Conservation (phyloP, 208 protist species). For the Crithidia thermophila region DNA sequence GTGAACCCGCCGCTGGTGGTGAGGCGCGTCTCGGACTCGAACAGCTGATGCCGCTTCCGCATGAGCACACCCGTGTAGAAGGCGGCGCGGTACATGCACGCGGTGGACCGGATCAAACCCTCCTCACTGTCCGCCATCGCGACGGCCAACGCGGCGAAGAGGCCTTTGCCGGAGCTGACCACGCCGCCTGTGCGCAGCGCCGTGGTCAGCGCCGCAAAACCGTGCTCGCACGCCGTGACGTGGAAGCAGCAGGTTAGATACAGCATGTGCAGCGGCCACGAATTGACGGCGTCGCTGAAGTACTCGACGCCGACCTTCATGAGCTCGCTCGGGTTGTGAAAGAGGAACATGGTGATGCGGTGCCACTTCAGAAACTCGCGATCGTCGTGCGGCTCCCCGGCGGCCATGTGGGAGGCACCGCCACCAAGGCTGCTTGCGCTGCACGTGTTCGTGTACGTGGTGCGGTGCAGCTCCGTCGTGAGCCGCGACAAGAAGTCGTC, state of each 20-base stretch:
- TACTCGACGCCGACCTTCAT: constrained; percentile 52
- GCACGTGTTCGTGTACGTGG: constrained; percentile 1
- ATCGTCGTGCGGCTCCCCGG: constrained; percentile 6
- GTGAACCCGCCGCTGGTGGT: constrained; percentile 45
- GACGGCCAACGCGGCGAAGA: constrained; percentile 75
- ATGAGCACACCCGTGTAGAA: constrained; percentile 68
- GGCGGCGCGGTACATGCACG: constrained; percentile 63
- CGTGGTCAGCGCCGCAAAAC: constrained; percentile 44
- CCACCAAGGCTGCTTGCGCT: neutral
- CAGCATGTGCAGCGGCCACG: constrained; percentile 75
- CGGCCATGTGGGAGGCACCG: neutral
- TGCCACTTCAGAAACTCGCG: constrained; percentile 33
- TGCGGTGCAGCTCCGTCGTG: constrained; percentile 30
- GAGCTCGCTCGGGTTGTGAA: constrained; percentile 28
- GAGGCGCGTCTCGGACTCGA: constrained; percentile 34
- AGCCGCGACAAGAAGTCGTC: constrained; percentile 40
- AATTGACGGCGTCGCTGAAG: constrained; percentile 63
- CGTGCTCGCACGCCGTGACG: constrained; percentile 51
- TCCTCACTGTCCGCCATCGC: constrained; percentile 61
- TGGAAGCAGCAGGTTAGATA: constrained; percentile 74
- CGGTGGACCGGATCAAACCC: constrained; percentile 40
- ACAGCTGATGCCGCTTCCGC: constrained; percentile 32
- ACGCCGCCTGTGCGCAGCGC: constrained; percentile 48
- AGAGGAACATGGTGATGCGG: constrained; percentile 35
- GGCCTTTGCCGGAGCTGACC: constrained; percentile 60